These are phyloP conservation scores for Pseudozyma tsukubaensis DNA, from an alignment of 1,284 basidiomycete genomes.

Conservation along the genomic window DNA sequence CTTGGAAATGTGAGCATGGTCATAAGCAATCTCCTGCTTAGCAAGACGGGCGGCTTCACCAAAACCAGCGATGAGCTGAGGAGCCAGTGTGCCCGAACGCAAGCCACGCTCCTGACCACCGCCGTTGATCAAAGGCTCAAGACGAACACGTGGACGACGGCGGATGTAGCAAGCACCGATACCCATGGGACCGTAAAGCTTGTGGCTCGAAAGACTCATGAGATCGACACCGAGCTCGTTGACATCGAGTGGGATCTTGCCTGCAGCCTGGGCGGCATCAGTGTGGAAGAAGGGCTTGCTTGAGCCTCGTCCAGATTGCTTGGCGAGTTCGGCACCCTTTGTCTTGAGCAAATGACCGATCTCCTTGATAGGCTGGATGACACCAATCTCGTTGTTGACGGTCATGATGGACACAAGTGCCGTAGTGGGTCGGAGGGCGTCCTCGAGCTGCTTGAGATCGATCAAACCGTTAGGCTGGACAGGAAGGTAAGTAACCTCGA, in stretches of 20 bases:
- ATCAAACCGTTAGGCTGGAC: slow-evolving; percentile 89
- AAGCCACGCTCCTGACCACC: slow-evolving; percentile 98
- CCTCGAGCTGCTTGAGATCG: slow-evolving; percentile 79
- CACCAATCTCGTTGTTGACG: slow-evolving; percentile 99
- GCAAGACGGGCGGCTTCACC: slow-evolving; percentile 96
- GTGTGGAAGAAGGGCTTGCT: slow-evolving; percentile 88
- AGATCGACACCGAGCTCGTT: slow-evolving; percentile 96
- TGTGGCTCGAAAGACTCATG: slow-evolving; percentile 96
- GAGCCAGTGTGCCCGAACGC: slow-evolving; percentile 90
- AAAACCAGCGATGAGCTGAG: slow-evolving; percentile 89
- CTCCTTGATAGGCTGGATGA: slow-evolving; percentile 96
- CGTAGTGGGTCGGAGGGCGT: slow-evolving; percentile 83
- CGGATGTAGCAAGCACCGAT: slow-evolving; percentile 94
- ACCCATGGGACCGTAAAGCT: slow-evolving; percentile 98
- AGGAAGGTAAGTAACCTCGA: slow-evolving; percentile 96
- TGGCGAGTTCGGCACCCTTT: slow-evolving; percentile 75
- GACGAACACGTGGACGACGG: slow-evolving; percentile 87
- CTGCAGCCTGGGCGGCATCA: slow-evolving; percentile 94
- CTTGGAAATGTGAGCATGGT: slow-evolving; percentile 81
- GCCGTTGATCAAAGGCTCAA: slow-evolving; percentile 94
- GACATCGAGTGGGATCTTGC: slow-evolving; percentile 77
- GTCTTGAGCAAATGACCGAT: slow-evolving; percentile 82
- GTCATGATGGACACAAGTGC: slow-evolving; percentile 95
- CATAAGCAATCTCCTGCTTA: slow-evolving; percentile 87
- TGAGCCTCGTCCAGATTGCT: slow-evolving; percentile 72